Evolutionary conservation across 2,329 filamentous ascomycete species (phyloP).

Genomic region (Monilinia fructigena): DNA sequence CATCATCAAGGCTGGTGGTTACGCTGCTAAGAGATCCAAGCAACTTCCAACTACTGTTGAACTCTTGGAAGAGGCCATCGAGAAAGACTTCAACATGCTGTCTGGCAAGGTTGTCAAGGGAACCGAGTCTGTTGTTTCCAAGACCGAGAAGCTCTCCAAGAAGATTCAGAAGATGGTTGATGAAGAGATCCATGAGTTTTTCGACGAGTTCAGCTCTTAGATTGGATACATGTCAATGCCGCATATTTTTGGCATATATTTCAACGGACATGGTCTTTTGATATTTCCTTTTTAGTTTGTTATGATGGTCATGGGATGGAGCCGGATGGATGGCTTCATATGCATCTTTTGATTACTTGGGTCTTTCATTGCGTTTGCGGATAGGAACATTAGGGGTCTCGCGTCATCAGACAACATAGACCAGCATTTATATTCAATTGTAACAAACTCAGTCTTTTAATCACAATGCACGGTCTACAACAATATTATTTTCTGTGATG

Average conservation of each 20-base stretch:
- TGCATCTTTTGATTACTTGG: constrained; percentile 38
- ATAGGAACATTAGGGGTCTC: constrained; percentile 20
- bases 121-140: constrained; percentile 51
- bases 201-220: constrained; percentile 48
- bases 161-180: constrained; percentile 63
- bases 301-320: constrained; percentile 37
- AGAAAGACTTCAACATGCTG: constrained; percentile 56
- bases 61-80: constrained; percentile 59
- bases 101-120: constrained; percentile 57
- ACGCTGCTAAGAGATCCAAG: constrained; percentile 55
- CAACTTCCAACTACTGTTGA: constrained; percentile 55
- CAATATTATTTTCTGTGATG: neutral
- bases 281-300: constrained; percentile 33
- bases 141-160: constrained; percentile 61
- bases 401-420: constrained; percentile 32
- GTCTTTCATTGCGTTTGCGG: constrained; percentile 34
- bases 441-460: constrained; percentile 21
- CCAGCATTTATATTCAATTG: constrained; percentile 27
- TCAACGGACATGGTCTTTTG: constrained; percentile 26
- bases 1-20: constrained; percentile 73
- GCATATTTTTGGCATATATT: constrained; percentile 30
- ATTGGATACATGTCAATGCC: constrained; percentile 26
- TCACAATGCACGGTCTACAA: neutral
- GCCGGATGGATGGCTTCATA: constrained; percentile 35
- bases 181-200: constrained; percentile 59